These are phyloP conservation scores for Bathelium albidoporum DNA, from an alignment of 495 filamentous ascomycete species.

Conservation along the genomic window DNA sequence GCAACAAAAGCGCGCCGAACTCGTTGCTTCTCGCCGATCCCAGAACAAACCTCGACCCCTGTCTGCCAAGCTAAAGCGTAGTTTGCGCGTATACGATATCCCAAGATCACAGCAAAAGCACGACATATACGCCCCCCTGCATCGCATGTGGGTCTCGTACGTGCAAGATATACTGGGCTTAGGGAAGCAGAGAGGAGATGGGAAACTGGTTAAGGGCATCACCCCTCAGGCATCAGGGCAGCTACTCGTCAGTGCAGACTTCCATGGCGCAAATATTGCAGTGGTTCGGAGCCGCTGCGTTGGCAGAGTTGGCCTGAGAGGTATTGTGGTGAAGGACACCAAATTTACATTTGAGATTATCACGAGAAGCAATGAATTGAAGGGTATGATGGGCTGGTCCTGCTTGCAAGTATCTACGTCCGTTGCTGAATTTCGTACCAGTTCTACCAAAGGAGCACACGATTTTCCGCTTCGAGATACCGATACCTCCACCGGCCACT, in stretches of 20 bases:
- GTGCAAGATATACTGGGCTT: conserved; percentile 61
- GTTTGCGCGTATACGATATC: conserved; percentile 60
- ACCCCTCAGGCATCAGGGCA: conserved; percentile 46
- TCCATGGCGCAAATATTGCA: conserved; percentile 76
- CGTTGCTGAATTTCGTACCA: conserved; percentile 20
- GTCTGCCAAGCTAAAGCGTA: conserved; percentile 69
- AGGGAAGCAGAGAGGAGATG: conserved; percentile 22
- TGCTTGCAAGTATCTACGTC: not conserved
- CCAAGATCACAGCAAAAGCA: conserved; percentile 60
- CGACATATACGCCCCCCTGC: conserved; percentile 61
- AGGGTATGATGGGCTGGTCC: conserved; percentile 38
- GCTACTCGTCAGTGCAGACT: conserved; percentile 73
- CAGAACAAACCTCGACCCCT: conserved; percentile 56
- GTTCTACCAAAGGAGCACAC: conserved; percentile 82
- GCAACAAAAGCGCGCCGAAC: conserved; percentile 40
- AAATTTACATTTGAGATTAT: conserved; percentile 80
- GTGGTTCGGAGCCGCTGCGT: conserved; percentile 73
- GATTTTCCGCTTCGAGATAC: conserved; percentile 68
- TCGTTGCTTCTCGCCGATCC: conserved; percentile 47
- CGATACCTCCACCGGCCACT: conserved; percentile 29
- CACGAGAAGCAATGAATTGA: conserved; percentile 50
- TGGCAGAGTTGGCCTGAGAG: conserved; percentile 68
- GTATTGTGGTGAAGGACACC: conserved; percentile 82
- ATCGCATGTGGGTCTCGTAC: conserved; percentile 73
- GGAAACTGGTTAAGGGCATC: conserved; percentile 23